Evolutionary conservation across 1,139 yeast species (phyloP).

Genomic region (Lodderomyces jiufengensis): DNA sequence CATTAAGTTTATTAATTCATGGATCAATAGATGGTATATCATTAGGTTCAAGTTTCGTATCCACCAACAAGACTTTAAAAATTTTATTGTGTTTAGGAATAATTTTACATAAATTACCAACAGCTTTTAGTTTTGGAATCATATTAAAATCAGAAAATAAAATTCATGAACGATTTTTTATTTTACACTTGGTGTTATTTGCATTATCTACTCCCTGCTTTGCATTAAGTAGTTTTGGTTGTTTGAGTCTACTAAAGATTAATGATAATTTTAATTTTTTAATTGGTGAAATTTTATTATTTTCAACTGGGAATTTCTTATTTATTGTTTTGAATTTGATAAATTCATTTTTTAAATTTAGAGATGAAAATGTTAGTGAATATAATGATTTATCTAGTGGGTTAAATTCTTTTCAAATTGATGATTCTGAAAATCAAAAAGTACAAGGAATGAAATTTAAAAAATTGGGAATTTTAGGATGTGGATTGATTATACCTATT

Average conservation of each 20-base stretch:
- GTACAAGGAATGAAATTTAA: background rate
- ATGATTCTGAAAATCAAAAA: too few relatives aligned
- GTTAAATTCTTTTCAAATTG: too few relatives aligned
- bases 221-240: constrained; percentile 43
- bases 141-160: constrained; percentile 44
- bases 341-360: too few relatives aligned
- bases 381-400: constrained; percentile 3
- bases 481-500: constrained; percentile 17
- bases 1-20: constrained; percentile 64
- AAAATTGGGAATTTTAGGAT: constrained; percentile 8
- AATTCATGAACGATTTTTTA: constrained; percentile 26
- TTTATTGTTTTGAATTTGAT: constrained; percentile 68
- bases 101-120: constrained; percentile 71
- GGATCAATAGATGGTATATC: constrained; percentile 75
- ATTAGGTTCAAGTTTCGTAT: constrained; percentile 57
- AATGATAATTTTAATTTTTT: constrained; percentile 37
- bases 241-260: constrained; percentile 26
- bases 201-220: constrained; percentile 52
- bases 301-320: constrained; percentile 71
- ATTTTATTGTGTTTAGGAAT: constrained; percentile 57
- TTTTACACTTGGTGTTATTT: constrained; percentile 42
- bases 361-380: too few relatives aligned
- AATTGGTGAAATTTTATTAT: constrained; percentile 47
- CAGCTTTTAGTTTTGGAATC: constrained; percentile 65
- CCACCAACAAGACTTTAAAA: constrained; percentile 43